Conservation (phyloP, 2,329 filamentous ascomycete species). For the Fonsecaea pugnacius region DNA sequence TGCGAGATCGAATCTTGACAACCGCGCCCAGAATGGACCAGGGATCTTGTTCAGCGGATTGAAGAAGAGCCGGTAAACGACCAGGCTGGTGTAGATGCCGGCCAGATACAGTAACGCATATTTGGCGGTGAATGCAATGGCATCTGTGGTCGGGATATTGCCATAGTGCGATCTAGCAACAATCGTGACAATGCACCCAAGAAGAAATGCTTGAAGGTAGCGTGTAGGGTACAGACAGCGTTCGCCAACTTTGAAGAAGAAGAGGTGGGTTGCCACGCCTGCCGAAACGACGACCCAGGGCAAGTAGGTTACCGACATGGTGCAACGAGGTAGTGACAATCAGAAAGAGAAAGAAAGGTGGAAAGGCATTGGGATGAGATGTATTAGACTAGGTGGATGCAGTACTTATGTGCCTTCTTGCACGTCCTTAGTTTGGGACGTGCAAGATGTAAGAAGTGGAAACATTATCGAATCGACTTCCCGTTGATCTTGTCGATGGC, state of each 20-base stretch:
- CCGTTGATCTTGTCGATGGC: background rate
- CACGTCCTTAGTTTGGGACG: background rate
- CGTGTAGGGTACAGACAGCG: slow-evolving; percentile 23
- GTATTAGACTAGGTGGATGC: background rate
- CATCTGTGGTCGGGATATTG: slow-evolving; percentile 10
- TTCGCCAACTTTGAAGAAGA: slow-evolving; percentile 33
- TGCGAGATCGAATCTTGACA: slow-evolving; percentile 29
- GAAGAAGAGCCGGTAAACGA: slow-evolving; percentile 41
- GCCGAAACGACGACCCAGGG: slow-evolving; percentile 8
- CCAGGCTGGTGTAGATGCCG: slow-evolving; percentile 29
- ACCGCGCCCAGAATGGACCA: slow-evolving; percentile 38
- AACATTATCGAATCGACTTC: background rate
- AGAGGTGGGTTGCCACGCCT: slow-evolving; percentile 26
- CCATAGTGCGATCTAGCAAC: slow-evolving; percentile 20
- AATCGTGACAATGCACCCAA: slow-evolving; percentile 13
- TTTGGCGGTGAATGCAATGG: slow-evolving; percentile 13
- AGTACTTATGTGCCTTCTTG: background rate
- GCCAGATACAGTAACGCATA: slow-evolving; percentile 18
- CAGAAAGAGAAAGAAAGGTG: background rate
- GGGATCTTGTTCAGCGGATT: slow-evolving; percentile 42
- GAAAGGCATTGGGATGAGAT: background rate
- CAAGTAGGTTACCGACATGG: slow-evolving; percentile 13
- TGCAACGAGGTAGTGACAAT: background rate
- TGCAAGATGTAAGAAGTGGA: background rate
- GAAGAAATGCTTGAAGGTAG: slow-evolving; percentile 26